These are phyloP conservation scores for Penicillium bovifimosum DNA, from an alignment of 495 filamentous ascomycete species.

Conservation along the genomic window DNA sequence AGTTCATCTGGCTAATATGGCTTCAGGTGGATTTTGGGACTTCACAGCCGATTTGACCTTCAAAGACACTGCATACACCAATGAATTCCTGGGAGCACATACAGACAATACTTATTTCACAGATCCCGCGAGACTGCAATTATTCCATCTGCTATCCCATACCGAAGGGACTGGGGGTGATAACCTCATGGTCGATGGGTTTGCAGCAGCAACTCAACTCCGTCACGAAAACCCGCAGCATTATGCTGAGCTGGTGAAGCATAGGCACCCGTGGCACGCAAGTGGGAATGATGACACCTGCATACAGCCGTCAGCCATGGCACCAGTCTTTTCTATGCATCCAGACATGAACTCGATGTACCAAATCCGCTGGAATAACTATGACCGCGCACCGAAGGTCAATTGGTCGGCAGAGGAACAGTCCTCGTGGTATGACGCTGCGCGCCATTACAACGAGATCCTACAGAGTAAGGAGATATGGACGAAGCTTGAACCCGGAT, in stretches of 20 bases:
- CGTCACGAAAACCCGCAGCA: slow-evolving; percentile 38
- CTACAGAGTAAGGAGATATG: slow-evolving; percentile 56
- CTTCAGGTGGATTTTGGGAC: slow-evolving; percentile 78
- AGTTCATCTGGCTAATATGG: slow-evolving; percentile 1
- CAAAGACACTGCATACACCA: slow-evolving; percentile 93
- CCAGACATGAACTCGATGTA: slow-evolving; percentile 34
- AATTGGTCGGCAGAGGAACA: slow-evolving; percentile 36
- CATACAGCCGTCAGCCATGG: slow-evolving; percentile 57
- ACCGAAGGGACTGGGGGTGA: slow-evolving; percentile 57
- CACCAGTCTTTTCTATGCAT: slow-evolving; percentile 61
- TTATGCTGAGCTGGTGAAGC: slow-evolving; percentile 46
- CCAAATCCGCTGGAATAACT: slow-evolving; percentile 87
- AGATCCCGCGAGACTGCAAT: slow-evolving; percentile 81
- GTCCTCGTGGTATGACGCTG: slow-evolving; percentile 70
- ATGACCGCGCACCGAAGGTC: slow-evolving; percentile 61
- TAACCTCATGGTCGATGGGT: slow-evolving; percentile 79
- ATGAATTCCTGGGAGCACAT: slow-evolving; percentile 66
- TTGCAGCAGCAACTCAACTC: slow-evolving; percentile 59
- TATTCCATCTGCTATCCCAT: slow-evolving; percentile 86
- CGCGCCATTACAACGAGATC: slow-evolving; percentile 58
- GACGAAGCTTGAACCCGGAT: slow-evolving; percentile 75
- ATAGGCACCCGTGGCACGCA: slow-evolving; percentile 64
- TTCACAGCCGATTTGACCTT: slow-evolving; percentile 82
- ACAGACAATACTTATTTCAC: slow-evolving; percentile 94
- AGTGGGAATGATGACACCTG: slow-evolving; percentile 78